A percentile compares a stretch with the other conserved stretches of the same genome.
phyloP scores from a whole-genome alignment of 306 rosid species.

The Trifolium dubium region DNA sequence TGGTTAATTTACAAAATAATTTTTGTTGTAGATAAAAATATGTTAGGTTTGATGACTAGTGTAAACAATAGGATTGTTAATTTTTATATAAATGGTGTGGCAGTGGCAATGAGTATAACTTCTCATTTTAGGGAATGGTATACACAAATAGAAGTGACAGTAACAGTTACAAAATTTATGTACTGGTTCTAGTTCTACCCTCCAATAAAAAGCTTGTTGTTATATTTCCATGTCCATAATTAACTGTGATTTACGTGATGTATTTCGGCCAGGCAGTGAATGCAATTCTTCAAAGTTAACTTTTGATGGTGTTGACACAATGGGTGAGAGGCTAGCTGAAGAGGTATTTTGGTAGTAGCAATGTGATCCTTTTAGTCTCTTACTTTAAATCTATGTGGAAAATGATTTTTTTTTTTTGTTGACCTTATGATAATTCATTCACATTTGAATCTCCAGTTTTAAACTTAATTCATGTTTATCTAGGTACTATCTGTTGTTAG shows the following conservation, averaged over 20 bases:
- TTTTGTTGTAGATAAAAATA: background rate
- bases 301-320: constrained; percentile 88
- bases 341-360: constrained; percentile 76
- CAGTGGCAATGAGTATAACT: background rate
- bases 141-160: background rate
- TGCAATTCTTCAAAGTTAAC: constrained; percentile 85
- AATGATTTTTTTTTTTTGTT: background rate
- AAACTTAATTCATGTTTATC: constrained; percentile 40
- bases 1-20: no score
- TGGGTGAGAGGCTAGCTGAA: constrained; percentile 92
- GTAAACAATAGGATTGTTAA: background rate
- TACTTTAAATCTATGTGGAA: background rate
- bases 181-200: background rate
- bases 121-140: background rate
- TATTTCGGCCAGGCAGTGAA: constrained; percentile 78
- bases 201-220: background rate
- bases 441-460: constrained; percentile 13
- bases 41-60: background rate
- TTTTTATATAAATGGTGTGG: background rate
- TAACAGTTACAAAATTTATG: background rate
- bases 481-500: constrained; percentile 74
- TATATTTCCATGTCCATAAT: background rate
- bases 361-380: constrained; percentile 28
- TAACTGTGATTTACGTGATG: constrained; percentile 36
- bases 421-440: constrained; percentile 14